A percentile compares a stretch with the other conserved stretches of the same genome.
phyloP scores from a whole-genome alignment of 257 asterid genomes.

The Plantago major region DNA sequence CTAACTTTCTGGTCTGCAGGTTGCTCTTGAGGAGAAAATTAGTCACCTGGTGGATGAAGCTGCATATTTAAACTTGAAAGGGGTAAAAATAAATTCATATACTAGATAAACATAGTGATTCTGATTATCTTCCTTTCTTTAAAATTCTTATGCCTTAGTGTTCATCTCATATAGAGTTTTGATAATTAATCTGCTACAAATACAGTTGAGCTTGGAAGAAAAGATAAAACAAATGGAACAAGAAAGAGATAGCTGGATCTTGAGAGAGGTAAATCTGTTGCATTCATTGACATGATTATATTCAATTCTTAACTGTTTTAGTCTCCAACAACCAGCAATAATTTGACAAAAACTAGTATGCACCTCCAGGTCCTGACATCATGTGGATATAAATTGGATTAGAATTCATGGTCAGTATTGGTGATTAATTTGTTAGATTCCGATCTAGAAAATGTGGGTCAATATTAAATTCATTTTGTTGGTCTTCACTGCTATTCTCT shows the following conservation, averaged over 20 bases:
- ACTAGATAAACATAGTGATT: constrained; percentile 8
- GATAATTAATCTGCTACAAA: constrained; percentile 14
- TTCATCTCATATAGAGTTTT: constrained; percentile 12
- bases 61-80: constrained; percentile 34
- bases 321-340: constrained; percentile 8
- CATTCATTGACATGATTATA: constrained; percentile 15
- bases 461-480: neutral
- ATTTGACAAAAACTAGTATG: neutral
- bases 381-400: constrained; percentile 2
- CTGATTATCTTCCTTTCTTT: neutral
- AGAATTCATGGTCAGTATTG: constrained; percentile 4
- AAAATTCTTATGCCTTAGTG: constrained; percentile 13
- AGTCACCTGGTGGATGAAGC: constrained; percentile 43
- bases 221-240: constrained; percentile 51
- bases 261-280: constrained; percentile 51
- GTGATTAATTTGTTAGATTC: constrained; percentile 5
- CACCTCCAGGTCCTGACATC: constrained; percentile 3
- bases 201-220: constrained; percentile 56
- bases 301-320: constrained; percentile 11
- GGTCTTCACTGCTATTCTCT: neutral
- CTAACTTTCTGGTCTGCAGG: constrained; percentile 37
- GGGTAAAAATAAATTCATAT: constrained; percentile 34
- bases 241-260: constrained; percentile 50
- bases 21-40: constrained; percentile 37
- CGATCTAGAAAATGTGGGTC: neutral